Evolutionary conservation across 306 rosid species (phyloP).

Genomic region (Lathyrus aphaca): DNA sequence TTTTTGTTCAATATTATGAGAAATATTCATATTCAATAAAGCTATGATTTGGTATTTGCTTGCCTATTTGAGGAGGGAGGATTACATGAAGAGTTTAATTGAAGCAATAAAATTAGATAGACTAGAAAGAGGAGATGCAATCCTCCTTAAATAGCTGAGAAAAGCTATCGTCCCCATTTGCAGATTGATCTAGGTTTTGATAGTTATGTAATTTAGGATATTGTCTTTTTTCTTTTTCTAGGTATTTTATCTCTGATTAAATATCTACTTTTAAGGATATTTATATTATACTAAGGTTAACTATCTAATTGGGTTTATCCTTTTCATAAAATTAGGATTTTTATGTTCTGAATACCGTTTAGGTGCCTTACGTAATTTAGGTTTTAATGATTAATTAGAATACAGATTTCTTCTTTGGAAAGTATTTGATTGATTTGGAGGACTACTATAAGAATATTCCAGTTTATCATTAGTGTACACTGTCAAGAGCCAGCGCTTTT

Average conservation of each 20-base stretch:
- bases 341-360: not conserved
- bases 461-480: not conserved
- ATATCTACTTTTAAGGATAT: too few species aligned
- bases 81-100: not conserved
- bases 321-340: not conserved
- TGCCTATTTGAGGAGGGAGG: not conserved
- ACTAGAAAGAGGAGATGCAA: not conserved
- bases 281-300: not conserved
- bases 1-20: too few species aligned
- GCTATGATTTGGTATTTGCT: slow-evolving; percentile 7
- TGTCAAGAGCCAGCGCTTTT: not conserved
- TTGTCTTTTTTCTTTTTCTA: too few species aligned
- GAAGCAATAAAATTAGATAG: not conserved
- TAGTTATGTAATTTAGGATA: not conserved
- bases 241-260: too few species aligned
- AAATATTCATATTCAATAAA: not conserved
- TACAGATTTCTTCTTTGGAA: not conserved
- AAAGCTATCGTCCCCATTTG: not conserved
- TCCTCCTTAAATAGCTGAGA: not conserved
- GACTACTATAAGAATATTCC: not conserved
- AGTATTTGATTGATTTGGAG: not conserved
- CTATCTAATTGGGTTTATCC: not conserved
- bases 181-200: not conserved
- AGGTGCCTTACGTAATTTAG: not conserved
- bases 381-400: not conserved